phyloP scores from a whole-genome alignment of 1,139 yeast species.

The Pichia sp. region DNA sequence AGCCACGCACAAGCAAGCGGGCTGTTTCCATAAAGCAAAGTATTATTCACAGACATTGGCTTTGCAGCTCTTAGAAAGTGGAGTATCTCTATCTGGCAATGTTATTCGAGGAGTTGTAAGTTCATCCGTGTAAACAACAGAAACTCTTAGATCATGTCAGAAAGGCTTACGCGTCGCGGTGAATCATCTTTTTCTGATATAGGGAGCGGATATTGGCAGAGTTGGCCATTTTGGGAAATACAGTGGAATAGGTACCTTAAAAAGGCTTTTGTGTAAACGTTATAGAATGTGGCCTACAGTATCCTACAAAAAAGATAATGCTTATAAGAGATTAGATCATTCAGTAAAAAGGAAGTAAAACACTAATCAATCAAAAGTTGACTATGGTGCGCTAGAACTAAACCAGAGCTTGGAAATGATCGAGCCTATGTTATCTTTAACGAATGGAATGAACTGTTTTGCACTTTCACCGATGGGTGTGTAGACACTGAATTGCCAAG shows the following conservation, averaged over 20 bases:
- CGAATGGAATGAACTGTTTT: neutral
- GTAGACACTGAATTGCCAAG: constrained; percentile 53
- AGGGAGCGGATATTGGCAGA: too few species aligned
- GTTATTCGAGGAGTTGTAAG: too few species aligned
- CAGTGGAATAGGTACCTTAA: neutral
- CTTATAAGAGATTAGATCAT: too few species aligned
- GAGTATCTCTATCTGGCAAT: too few species aligned
- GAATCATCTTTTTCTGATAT: neutral
- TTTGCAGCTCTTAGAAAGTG: neutral
- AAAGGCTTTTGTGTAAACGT: too few species aligned
- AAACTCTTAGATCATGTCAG: neutral
- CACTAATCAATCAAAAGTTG: too few species aligned
- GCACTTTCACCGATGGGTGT: constrained; percentile 10
- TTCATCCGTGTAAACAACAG: neutral
- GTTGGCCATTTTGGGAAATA: neutral
- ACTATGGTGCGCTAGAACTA: neutral
- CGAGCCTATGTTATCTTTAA: neutral
- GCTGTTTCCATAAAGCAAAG: constrained; percentile 61
- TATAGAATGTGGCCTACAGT: too few species aligned
- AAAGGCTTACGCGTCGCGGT: constrained; percentile 1
- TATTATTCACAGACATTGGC: neutral
- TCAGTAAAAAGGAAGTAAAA: too few species aligned
- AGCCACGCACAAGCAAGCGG: constrained; percentile 91
- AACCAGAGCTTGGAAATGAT: neutral
- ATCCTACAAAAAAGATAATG: too few species aligned